These are phyloP conservation scores for Erigeron philadelphicus DNA, from an alignment of 140 eudicot species.

Conservation along the genomic window DNA sequence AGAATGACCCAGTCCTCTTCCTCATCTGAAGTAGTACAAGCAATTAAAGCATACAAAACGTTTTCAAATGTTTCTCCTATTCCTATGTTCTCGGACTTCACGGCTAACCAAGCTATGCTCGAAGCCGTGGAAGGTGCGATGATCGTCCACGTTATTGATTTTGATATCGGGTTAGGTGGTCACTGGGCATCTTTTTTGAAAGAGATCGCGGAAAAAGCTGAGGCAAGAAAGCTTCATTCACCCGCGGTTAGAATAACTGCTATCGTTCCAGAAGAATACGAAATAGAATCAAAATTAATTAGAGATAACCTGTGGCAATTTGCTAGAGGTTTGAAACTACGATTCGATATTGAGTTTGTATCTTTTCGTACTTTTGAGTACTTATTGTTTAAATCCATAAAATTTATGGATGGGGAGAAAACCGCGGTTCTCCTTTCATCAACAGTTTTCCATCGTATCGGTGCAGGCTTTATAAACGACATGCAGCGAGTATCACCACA, in stretches of 20 bases:
- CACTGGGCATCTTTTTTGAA: constrained; percentile 87
- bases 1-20: constrained; percentile 40
- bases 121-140: constrained; percentile 78
- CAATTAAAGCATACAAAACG: constrained; percentile 66
- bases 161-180: constrained; percentile 76
- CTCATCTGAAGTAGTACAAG: constrained; percentile 57
- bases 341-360: constrained; percentile 67
- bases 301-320: constrained; percentile 71
- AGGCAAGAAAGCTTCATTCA: constrained; percentile 35
- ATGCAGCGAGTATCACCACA: constrained; percentile 59
- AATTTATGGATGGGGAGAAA: constrained; percentile 69
- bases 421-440: constrained; percentile 61
- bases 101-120: constrained; percentile 86
- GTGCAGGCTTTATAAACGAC: constrained; percentile 56
- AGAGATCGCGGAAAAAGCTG: constrained; percentile 68
- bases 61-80: constrained; percentile 82
- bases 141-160: constrained; percentile 76
- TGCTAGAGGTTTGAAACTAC: constrained; percentile 61
- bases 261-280: constrained; percentile 68
- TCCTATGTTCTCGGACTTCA: constrained; percentile 87
- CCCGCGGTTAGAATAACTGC: constrained; percentile 72
- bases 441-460: constrained; percentile 58
- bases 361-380: constrained; percentile 54
- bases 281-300: constrained; percentile 51
- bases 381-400: constrained; percentile 60